Conservation (phyloP, 2,329 filamentous ascomycete genomes). For the Neurospora crassa region DNA sequence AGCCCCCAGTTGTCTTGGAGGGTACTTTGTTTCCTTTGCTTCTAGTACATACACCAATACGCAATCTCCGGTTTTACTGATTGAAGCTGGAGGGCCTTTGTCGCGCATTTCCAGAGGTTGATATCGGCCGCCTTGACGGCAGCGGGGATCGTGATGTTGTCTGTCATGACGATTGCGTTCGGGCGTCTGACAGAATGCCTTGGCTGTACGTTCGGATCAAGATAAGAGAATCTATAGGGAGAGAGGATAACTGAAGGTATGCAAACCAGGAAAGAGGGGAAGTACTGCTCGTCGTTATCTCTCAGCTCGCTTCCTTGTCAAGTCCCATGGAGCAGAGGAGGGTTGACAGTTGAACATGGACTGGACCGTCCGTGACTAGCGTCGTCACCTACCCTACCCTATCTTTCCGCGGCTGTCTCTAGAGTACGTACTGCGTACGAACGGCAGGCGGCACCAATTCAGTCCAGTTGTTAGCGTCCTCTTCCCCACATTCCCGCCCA, state of each 20-base stretch:
- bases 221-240: neutral
- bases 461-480: neutral
- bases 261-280: neutral
- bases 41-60: slow-evolving; percentile 74
- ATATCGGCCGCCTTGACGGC: slow-evolving; percentile 74
- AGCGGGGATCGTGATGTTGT: slow-evolving; percentile 47
- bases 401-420: neutral
- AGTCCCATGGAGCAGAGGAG: neutral
- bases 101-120: slow-evolving; percentile 60
- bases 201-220: neutral
- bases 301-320: neutral
- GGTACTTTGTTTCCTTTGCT: neutral
- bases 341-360: neutral
- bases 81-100: slow-evolving; percentile 76
- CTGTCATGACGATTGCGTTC: slow-evolving; percentile 52
- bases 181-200: neutral
- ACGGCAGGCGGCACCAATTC: neutral
- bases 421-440: neutral
- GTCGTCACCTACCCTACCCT: neutral
- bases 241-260: neutral
- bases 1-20: neutral
- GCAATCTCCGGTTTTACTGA: slow-evolving; percentile 76
- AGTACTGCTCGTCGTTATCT: neutral
- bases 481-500: neutral
- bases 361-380: neutral